phyloP scores from a whole-genome alignment of 2,329 filamentous ascomycete species.

The Sporothrix euskadiensis region DNA sequence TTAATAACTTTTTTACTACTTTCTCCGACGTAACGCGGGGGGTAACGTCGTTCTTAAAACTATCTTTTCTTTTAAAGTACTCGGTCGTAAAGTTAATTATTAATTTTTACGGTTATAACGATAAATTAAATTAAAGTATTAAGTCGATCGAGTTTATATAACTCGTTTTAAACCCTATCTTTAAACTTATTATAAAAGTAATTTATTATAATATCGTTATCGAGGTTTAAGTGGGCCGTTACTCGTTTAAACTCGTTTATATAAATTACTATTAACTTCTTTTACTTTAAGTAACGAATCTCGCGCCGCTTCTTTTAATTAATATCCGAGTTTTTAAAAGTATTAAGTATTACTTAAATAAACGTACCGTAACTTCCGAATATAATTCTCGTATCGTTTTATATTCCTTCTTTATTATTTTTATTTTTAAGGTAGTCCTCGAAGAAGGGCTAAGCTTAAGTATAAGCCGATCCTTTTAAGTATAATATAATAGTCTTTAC shows the following conservation, averaged over 20 bases:
- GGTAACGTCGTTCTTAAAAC: too few species aligned
- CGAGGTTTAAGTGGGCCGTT: neutral
- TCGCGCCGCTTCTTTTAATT: neutral
- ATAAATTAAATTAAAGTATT: neutral
- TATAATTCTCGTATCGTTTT: too few species aligned
- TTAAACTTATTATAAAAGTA: neutral
- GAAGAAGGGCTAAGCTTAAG: too few species aligned
- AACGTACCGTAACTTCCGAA: too few species aligned
- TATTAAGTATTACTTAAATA: too few species aligned
- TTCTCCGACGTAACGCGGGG: neutral
- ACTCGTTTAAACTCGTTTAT: neutral
- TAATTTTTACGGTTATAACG: neutral
- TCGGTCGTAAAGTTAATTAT: neutral
- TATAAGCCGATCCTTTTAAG: too few species aligned
- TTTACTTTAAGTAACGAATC: neutral
- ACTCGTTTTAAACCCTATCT: neutral
- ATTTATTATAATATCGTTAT: neutral
- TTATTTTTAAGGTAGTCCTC: too few species aligned
- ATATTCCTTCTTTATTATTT: too few species aligned
- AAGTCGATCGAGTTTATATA: neutral
- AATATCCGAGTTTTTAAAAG: neutral
- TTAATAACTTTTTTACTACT: neutral
- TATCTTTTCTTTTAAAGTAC: neutral
- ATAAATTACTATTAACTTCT: neutral
- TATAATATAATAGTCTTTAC: too few species aligned